Base-by-base conservation (phyloP, 352 stramenopile genomes). In the Phytophthora syringae region DNA sequence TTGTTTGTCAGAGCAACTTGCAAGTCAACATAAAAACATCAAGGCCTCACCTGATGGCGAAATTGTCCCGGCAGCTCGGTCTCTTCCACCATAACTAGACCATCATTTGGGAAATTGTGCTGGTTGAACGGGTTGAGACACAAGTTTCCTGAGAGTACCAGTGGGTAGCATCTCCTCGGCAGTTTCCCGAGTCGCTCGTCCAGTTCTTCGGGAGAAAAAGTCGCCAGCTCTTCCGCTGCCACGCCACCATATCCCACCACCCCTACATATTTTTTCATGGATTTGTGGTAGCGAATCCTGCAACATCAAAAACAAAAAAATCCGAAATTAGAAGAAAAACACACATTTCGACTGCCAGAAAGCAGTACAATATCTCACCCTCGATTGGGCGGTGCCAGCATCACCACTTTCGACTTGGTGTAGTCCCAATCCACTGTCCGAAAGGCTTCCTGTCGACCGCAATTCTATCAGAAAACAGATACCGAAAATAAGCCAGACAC, bases 71-170 rank as follows among this genome's bases (percentile, higher is more conserved):
- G 84, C 16, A 93, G 53, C 24, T 56, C 50, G 4, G 84, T 93
- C 60, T 91, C 84, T 20, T 90, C 77, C 21, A 91, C 52, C 70
- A 79, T 88, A 16, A 93, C 59, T 2, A 86, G 59, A 9, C 84
- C 84, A 39, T 93, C 84, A 42, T 88, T 90, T 10, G 82, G 84
- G 52, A 91, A 90, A 43, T 88, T 84, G 28, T 77, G 75, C 68
- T 90, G 82, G 36, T 89, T 90, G 58, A 90, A 90, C 22, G 84
- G 84, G 50, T 91, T 93, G 7, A 93, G 51, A 52, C 81, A 84
- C n/a, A 90, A 57, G 16, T 83, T 83, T 3, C 84, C 84, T 2
- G 84, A 76, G 25, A 93, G 49, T 2, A 93, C 67, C 7, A 93
- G 69, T 24, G 84, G 77, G 30, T 81, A 89, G 52, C 80, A 89